Evolutionary conservation across 1,284 basidiomycete species (phyloP).

Genomic region (Moesziomyces parantarcticus): DNA sequence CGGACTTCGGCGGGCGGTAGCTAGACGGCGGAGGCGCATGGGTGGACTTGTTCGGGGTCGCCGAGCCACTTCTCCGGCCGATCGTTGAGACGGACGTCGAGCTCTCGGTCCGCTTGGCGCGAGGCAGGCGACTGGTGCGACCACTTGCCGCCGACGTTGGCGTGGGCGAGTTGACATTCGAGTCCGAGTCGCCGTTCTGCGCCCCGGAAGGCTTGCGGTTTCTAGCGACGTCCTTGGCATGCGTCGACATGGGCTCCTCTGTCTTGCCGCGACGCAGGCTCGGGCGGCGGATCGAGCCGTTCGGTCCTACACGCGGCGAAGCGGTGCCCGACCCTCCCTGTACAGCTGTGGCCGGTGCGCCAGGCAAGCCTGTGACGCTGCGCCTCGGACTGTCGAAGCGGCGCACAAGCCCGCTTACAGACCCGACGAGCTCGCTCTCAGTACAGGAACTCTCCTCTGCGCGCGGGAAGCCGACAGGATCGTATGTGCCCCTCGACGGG

Average conservation of each 20-base stretch:
- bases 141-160: slow-evolving; percentile 2
- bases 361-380: slow-evolving; percentile 11
- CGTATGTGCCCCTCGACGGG: slow-evolving; percentile 20
- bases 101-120: slow-evolving; percentile 43
- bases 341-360: not conserved
- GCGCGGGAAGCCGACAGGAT: slow-evolving; percentile 21
- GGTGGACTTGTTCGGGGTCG: slow-evolving; percentile 22
- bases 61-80: slow-evolving; percentile 31
- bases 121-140: slow-evolving; percentile 34
- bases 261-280: slow-evolving; percentile 78
- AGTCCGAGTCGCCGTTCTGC: slow-evolving; percentile 15
- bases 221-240: slow-evolving; percentile 14
- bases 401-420: slow-evolving; percentile 32
- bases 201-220: slow-evolving; percentile 21
- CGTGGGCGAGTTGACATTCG: slow-evolving; percentile 17
- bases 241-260: slow-evolving; percentile 62
- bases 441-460: slow-evolving; percentile 62
- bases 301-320: slow-evolving; percentile 5
- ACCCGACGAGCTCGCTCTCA: slow-evolving; percentile 44
- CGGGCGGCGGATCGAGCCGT: slow-evolving; percentile 31
- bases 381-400: slow-evolving; percentile 50
- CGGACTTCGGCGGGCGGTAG: slow-evolving; percentile 39
- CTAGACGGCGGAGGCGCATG: slow-evolving; percentile 35
- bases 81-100: slow-evolving; percentile 23
- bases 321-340: not conserved